Conservation (phyloP, 2,329 filamentous ascomycete genomes). For the Cladosporium halotolerans region DNA sequence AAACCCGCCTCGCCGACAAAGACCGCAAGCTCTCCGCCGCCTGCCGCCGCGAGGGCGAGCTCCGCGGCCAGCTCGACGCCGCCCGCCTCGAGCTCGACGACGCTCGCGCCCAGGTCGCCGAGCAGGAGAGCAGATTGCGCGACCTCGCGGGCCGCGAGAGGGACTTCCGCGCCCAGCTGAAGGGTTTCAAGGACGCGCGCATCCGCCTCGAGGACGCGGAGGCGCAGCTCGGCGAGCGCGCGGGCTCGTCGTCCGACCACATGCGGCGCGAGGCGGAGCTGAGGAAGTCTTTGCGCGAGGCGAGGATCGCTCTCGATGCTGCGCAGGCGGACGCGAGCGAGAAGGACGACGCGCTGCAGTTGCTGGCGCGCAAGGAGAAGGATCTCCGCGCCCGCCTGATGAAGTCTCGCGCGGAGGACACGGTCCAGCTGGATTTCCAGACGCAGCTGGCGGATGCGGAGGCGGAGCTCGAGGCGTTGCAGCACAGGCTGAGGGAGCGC, state of each 20-base stretch:
- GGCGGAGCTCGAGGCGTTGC: constrained; percentile 35
- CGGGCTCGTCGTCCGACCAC: constrained; percentile 31
- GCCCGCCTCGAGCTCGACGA: constrained; percentile 36
- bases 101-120: constrained; percentile 53
- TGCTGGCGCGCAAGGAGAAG: constrained; percentile 37
- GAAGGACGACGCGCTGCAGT: constrained; percentile 35
- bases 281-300: constrained; percentile 29
- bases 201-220: constrained; percentile 30
- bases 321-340: constrained; percentile 36
- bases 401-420: constrained; percentile 24
- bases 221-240: constrained; percentile 43
- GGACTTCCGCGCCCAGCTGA: constrained; percentile 32
- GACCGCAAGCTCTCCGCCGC: constrained; percentile 58
- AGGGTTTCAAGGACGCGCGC: constrained; percentile 27
- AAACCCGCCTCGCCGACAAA: constrained; percentile 64
- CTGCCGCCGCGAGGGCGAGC: constrained; percentile 50
- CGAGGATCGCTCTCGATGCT: constrained; percentile 28
- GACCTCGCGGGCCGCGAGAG: constrained; percentile 28
- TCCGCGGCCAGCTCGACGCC: constrained; percentile 63
- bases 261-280: constrained; percentile 36
- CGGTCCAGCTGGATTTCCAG: constrained; percentile 32
- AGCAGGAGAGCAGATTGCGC: constrained; percentile 25
- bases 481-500: constrained; percentile 29
- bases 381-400: constrained; percentile 29
- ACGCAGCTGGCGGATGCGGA: constrained; percentile 34